Percentiles rank a stretch among this genome's conserved stretches.
Conservation (phyloP, 495 filamentous ascomycete species). For the Lindgomyces ingoldianus region DNA sequence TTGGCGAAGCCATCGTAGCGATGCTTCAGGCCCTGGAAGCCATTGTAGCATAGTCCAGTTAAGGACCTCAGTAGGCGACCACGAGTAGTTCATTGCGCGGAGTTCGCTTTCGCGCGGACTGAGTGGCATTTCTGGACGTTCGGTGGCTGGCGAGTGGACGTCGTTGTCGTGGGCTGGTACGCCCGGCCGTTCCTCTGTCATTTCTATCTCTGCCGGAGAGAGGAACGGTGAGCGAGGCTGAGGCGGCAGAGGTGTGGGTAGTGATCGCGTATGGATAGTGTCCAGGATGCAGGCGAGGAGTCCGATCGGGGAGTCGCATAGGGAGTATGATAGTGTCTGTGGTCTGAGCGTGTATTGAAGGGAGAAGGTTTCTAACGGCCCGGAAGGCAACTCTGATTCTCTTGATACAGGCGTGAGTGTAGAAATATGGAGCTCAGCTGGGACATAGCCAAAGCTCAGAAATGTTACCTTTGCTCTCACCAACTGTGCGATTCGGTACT, state of each 20-base stretch:
- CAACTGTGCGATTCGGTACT: slow-evolving; percentile 38
- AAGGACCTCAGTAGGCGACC: slow-evolving; percentile 43
- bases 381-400: slow-evolving; percentile 1
- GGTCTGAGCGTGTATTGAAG: slow-evolving; percentile 37
- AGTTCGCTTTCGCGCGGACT: slow-evolving; percentile 27
- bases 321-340: slow-evolving; percentile 43
- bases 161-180: neutral
- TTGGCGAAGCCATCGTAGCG: slow-evolving; percentile 41
- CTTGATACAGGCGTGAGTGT: too few relatives aligned
- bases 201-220: slow-evolving; percentile 24
- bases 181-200: slow-evolving; percentile 3
- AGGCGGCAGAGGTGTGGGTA: slow-evolving; percentile 9
- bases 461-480: slow-evolving; percentile 31
- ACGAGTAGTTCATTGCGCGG: slow-evolving; percentile 30
- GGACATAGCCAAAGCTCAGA: slow-evolving; percentile 43
- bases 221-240: slow-evolving; percentile 32
- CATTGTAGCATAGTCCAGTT: slow-evolving; percentile 49
- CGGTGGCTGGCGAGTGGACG: neutral
- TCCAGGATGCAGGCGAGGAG: slow-evolving; percentile 44
- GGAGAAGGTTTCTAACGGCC: slow-evolving; percentile 11
- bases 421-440: slow-evolving; percentile 27
- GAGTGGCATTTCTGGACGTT: neutral
- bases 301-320: slow-evolving; percentile 46
- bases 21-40: slow-evolving; percentile 46
- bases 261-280: slow-evolving; percentile 33